Evolutionary conservation across 495 filamentous ascomycete species (phyloP).

Genomic region (Aspergillus hancockii): DNA sequence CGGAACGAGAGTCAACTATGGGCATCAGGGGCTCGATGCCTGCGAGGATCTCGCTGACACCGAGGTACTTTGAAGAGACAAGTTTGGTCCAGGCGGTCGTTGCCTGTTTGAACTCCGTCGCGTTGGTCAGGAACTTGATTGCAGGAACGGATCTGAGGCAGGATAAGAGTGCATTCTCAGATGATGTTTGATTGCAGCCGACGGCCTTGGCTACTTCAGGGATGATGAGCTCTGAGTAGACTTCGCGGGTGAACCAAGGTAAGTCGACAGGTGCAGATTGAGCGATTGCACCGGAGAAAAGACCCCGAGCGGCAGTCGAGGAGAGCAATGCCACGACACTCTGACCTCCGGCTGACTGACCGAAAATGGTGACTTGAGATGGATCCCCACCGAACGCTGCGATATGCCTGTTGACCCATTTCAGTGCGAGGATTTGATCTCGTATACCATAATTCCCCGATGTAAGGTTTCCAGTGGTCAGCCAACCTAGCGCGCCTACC

Average conservation of each 20-base stretch:
- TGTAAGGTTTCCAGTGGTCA: conserved; percentile 31
- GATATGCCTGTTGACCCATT: conserved; percentile 56
- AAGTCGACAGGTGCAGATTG: conserved; percentile 29
- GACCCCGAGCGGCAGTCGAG: conserved; percentile 28
- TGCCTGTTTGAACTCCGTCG: conserved; percentile 20
- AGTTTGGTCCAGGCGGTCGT: conserved; percentile 8
- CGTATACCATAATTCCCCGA: conserved; percentile 40
- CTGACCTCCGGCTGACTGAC: conserved; percentile 58
- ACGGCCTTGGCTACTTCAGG: conserved; percentile 27
- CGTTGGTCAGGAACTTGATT: conserved; percentile 28
- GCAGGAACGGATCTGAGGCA: conserved; percentile 31
- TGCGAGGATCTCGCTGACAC: conserved; percentile 24
- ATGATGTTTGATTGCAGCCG: conserved; percentile 22
- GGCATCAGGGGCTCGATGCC: conserved; percentile 31
- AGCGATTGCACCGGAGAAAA: conserved; percentile 34
- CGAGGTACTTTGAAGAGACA: conserved; percentile 19
- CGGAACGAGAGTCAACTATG: conserved; percentile 27
- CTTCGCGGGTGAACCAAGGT: conserved; percentile 30
- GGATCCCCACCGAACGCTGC: conserved; percentile 52
- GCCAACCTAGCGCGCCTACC: conserved; percentile 42
- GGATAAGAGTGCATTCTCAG: conserved; percentile 20
- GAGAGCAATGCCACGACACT: conserved; percentile 53
- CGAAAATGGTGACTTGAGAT: conserved; percentile 49
- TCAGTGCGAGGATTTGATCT: conserved; percentile 43
- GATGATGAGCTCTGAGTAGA: conserved; percentile 26